Conservation (phyloP, 768 basidiomycete species). For the Leccinum imitatum region DNA sequence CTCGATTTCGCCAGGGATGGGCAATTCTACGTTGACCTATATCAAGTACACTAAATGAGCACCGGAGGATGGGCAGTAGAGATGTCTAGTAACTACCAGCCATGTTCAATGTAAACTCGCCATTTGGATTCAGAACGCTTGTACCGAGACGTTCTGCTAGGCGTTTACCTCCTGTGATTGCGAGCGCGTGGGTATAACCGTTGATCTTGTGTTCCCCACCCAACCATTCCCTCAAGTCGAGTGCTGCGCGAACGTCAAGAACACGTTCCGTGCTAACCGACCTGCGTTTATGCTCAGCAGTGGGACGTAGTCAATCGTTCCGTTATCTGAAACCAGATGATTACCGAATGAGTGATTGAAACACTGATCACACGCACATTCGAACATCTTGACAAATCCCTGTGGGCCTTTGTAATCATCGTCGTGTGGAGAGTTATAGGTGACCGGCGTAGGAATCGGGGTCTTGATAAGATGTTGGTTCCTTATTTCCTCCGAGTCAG, state of each 20-base stretch:
- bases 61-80: no score
- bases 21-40: constrained; percentile 44
- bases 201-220: constrained; percentile 77
- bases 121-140: constrained; percentile 54
- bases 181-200: constrained; percentile 67
- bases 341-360: not conserved
- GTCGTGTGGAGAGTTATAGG: constrained; percentile 40
- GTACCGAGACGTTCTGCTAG: constrained; percentile 65
- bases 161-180: constrained; percentile 59
- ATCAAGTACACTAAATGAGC: not conserved
- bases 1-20: constrained; percentile 30
- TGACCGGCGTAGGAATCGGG: no score
- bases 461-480: constrained; percentile 56
- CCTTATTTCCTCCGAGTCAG: constrained; percentile 31
- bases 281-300: constrained; percentile 53
- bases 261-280: constrained; percentile 30
- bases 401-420: constrained; percentile 28
- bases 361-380: constrained; percentile 29
- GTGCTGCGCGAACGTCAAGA: constrained; percentile 40
- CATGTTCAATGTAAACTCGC: constrained; percentile 65
- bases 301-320: constrained; percentile 56
- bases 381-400: constrained; percentile 51
- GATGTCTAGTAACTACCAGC: no score
- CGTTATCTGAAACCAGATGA: constrained; percentile 44
- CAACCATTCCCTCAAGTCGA: constrained; percentile 69